A percentile compares a stretch with the other conserved stretches of the same genome.
These are phyloP conservation scores for Chaetomium cochliodes DNA, from an alignment of 495 filamentous ascomycete genomes.

Conservation along the genomic window DNA sequence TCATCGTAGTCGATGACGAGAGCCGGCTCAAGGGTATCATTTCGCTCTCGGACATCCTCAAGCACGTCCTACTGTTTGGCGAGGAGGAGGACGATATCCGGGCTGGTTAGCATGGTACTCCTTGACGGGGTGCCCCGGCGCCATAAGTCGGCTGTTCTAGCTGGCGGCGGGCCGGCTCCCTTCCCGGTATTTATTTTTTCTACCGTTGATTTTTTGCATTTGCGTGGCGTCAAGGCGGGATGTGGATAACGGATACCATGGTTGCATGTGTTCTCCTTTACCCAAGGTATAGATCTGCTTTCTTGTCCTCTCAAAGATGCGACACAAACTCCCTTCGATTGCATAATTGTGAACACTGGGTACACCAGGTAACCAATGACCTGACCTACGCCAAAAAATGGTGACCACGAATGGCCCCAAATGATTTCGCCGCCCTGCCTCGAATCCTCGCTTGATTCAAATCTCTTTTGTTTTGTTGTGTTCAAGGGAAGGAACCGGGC, in stretches of 20 bases:
- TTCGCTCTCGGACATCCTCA: slow-evolving; percentile 93
- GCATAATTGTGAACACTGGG: background rate
- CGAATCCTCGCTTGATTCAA: no score
- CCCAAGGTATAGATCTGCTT: slow-evolving; percentile 32
- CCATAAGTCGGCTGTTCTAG: slow-evolving; percentile 3
- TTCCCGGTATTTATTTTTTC: slow-evolving; percentile 5
- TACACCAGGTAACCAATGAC: background rate
- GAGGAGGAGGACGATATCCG: slow-evolving; percentile 60
- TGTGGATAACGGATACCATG: slow-evolving; percentile 35
- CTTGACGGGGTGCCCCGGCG: background rate
- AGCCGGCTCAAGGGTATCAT: slow-evolving; percentile 83
- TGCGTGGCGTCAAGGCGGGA: slow-evolving; percentile 35
- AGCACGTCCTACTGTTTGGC: slow-evolving; percentile 87
- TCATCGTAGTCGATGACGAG: slow-evolving; percentile 88
- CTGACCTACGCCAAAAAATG: background rate
- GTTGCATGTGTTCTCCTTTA: slow-evolving; percentile 31
- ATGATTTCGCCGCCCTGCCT: background rate
- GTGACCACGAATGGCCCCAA: background rate
- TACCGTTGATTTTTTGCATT: slow-evolving; percentile 30
- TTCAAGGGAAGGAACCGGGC: slow-evolving; percentile 19
- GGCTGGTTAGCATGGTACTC: slow-evolving; percentile 21
- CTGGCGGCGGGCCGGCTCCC: slow-evolving; percentile 5
- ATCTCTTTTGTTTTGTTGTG: slow-evolving; percentile 10
- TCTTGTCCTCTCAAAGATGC: slow-evolving; percentile 18
- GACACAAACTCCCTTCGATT: slow-evolving; percentile 10